Base-by-base conservation (phyloP, 2,329 filamentous ascomycete species). In the Cryphonectria radicalis region DNA sequence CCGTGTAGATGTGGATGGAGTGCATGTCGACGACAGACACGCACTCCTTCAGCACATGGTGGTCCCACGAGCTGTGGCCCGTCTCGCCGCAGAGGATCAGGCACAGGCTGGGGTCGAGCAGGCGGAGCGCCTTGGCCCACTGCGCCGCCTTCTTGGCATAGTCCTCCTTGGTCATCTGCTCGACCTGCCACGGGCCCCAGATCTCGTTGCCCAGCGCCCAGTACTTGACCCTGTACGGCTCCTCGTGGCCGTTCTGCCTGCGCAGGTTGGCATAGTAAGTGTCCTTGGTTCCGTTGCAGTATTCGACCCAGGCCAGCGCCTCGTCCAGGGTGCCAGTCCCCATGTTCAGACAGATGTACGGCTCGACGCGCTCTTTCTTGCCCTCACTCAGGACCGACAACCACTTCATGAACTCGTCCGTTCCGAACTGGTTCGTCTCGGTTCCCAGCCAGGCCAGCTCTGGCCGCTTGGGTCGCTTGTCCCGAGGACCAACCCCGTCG, bases 371-470 rank as follows among this genome's bases (percentile, higher is more conserved):
- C 37, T 88, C 84, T 13, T 86, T 81, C 40, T 76, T 76, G 76
- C 91, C 89, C 8, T 89, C 89, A 35, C 89, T 89, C 10, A 94
- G 88, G 13, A 88, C 83, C 75, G 91, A 86, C 74, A 93, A 93
- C 92, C 92, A 95, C 75, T 90, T 86, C 86, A 96, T 89, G 81
- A 96, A 96, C 83, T 96, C 93, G 79, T 96, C 92, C 0, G 93
- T 96, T 70, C 93, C 93, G 77, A 96, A 95, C 73, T 91, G 84
- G 79, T 96, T 96, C 40, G 86, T 88, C 82, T 96, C 93, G 1
- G 88, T 88, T 46, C 91, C 92, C 28, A 92, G 84, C 93, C 93
- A 96, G 6, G 93, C 93, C 68, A 96, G 85, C 77, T 96, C 93
- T 1, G 90, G 91, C 75, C 91, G 76, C 73, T 74, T 78, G 4